Base-by-base conservation (phyloP, 192 early-diverging fungal genomes). In the Physocladia obscura region DNA sequence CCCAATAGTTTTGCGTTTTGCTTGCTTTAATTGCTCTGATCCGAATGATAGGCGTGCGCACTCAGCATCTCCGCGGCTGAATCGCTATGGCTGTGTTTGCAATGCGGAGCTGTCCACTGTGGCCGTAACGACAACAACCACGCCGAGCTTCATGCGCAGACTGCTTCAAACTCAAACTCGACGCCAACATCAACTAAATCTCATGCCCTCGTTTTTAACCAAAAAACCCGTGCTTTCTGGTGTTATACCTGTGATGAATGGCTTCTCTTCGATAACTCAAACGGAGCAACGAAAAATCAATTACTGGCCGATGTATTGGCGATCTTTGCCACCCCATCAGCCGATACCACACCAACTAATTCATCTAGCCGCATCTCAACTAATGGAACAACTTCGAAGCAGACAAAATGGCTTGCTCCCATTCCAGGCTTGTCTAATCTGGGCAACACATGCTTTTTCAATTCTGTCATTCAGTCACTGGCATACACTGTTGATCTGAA, bases 391-490 rank as follows among this genome's bases (percentile, higher is more conserved):
- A 19, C 32, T 29, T 29, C 58, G 58, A n/a, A 60, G 34, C n/a
- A 24, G 17, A 21, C 21, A 37, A 37, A 29, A 39, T 21, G n/a
- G n/a, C n/a, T n/a, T n/a, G 44, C 59, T 2, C 56, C 37, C 8
- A 59, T 71, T 13, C 84, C 88, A 2, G 91, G 91, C 0, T 70
- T 92, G 13, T 62, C 49, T 15, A 92, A 92, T 58, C 78, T 92
- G 49, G 90, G 91, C 19, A 91, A 92, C 54, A 92, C 91, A 0
- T 91, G 91, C 64, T 92, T 92, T 56, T 92, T 92, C 76, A 92
- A 91, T 60, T 86, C 88, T 15, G 83, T 88, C 19, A 77, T 89
- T 64, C 89, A 91, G 81, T 81, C 74, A 48, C 58, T 81, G 31
- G 52, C 62, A 6, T 81, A 77, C 67, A 78, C 79, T 3, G 15